A percentile compares a stretch with the other conserved stretches of the same genome.
phyloP scores from a whole-genome alignment of 495 filamentous ascomycete species.

The Daldinia concentrica region DNA sequence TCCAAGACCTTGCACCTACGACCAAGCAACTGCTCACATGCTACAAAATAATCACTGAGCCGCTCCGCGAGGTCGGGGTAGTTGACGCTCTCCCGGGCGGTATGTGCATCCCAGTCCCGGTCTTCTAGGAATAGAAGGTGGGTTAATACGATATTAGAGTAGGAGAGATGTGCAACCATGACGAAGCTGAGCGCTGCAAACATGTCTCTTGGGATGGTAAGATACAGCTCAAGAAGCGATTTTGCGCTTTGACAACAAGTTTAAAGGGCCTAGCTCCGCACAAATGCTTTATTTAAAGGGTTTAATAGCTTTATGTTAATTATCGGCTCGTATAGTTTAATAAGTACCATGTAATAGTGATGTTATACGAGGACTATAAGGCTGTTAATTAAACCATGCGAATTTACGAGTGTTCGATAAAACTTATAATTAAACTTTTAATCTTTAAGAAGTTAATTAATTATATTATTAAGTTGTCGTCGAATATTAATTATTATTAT shows the following conservation, averaged over 20 bases:
- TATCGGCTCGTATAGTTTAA: neutral
- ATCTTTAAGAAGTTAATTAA: neutral
- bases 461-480: neutral
- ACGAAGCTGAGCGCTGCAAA: neutral
- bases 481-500: neutral
- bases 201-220: neutral
- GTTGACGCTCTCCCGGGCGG: neutral
- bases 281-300: neutral
- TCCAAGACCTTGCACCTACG: neutral
- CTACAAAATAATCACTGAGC: neutral
- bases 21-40: neutral
- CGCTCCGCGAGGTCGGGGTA: neutral
- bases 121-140: neutral
- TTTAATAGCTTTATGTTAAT: neutral
- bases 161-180: neutral
- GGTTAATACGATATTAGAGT: neutral
- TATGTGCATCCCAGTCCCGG: neutral
- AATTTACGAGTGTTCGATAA: neutral
- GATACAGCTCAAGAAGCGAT: neutral
- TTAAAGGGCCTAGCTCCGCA: neutral
- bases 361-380: neutral
- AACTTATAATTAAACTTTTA: neutral
- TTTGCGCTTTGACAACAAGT: conserved; percentile 3
- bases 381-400: neutral
- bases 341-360: neutral